Base-by-base conservation (phyloP, 805 yeast genomes). In the Helenozyma baotianmanensis region DNA sequence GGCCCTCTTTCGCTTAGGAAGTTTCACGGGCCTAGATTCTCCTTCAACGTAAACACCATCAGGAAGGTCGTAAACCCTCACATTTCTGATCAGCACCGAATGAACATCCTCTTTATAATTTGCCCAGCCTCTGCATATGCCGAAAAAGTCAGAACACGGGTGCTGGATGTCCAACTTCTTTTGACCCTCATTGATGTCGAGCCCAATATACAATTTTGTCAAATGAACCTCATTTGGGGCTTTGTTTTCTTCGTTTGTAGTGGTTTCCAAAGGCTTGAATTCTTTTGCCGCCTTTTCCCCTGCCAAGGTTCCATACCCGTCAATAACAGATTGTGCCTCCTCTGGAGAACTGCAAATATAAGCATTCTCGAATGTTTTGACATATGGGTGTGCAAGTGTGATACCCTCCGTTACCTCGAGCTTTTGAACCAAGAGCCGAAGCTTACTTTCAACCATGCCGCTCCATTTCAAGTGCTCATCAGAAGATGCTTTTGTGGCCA, bases 401-500 rank as follows among this genome's bases (percentile, higher is more conserved):
- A 92, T 76, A 0, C 94, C 92, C 4, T 76, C 79, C 14, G 80
- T 62, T 4, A 76, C 68, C 56, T 92, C 98, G 30, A 92, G 69
- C 54, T 88, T 92, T 47, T 76, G 82, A 21, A 92, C 95, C 21
- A 92, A 58, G 25, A 82, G 61, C 45, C 98, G 74, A 27, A 90
- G 56, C 58, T 82, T 86, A 48, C 95, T 80, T 58, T 92, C 97
- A 9, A 92, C 90, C 65, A 90, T 67, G 8, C 98, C 97, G 45
- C 86, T 78, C 94, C 95, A 92, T 48, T 82, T 83, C 36, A 80
- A 60, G 50, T 90, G 96, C 35, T 88, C 88, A 53, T 88, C 97
- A 36, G 76, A 74, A 1, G 74, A 62, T 6, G 82, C 83, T 40
- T 66, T 71, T 0, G 97, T 82, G 2, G 84, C 78, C 0, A 88